phyloP scores from a whole-genome alignment of 441 rosid species.

The Croton setiger region DNA sequence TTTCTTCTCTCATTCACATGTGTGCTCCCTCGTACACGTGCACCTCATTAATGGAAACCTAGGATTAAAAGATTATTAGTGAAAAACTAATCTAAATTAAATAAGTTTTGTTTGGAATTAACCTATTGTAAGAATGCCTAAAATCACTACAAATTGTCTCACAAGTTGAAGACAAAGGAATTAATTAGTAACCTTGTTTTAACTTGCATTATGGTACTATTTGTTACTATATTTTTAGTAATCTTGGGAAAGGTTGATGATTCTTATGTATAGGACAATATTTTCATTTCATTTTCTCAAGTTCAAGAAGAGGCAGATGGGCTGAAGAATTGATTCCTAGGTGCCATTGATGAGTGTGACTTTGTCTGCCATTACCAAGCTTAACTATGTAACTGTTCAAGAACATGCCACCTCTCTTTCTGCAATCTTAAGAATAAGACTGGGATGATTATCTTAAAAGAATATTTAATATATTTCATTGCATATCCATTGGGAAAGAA shows the following conservation, averaged over 20 bases:
- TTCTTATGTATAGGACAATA: neutral
- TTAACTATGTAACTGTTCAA: neutral
- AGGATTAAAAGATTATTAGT: too few relatives aligned
- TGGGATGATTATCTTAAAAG: neutral
- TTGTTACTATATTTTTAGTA: neutral
- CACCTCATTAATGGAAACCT: neutral
- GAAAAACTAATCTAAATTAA: too few relatives aligned
- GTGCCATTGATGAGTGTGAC: too few relatives aligned
- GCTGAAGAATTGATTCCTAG: neutral
- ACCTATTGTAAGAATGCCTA: neutral
- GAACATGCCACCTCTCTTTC: neutral
- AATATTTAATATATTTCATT: neutral
- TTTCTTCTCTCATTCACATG: neutral
- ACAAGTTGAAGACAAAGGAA: conserved; percentile 7
- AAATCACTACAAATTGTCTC: conserved; percentile 2
- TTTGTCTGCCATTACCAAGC: neutral
- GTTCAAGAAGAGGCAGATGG: neutral
- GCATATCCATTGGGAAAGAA: neutral
- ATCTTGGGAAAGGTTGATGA: neutral
- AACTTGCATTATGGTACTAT: neutral
- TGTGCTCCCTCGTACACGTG: neutral
- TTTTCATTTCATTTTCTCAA: neutral
- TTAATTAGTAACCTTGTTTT: neutral
- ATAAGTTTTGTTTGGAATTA: too few relatives aligned
- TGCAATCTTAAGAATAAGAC: neutral